Evolutionary conservation across 1,284 basidiomycete genomes (phyloP), one percentile per base, ranked within the genome.

Genomic region (Trichosporon ovoides): DNA sequence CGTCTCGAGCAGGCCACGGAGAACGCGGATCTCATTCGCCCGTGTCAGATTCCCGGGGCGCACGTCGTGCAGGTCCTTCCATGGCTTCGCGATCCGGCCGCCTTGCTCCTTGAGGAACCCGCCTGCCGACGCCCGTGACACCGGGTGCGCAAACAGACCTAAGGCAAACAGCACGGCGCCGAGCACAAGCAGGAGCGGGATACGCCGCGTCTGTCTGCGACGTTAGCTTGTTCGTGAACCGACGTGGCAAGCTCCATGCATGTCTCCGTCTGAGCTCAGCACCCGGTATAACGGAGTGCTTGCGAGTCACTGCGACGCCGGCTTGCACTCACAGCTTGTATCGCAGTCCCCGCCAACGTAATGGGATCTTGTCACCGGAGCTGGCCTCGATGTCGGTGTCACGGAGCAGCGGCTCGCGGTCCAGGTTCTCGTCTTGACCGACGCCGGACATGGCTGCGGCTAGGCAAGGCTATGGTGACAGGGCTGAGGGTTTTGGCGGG

Each of bases 1-100:
- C 49, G 61, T 55, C 16, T 55, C 19, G 11, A 64, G 20, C 3
- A 59, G 55, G 2, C 34, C 16, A 4, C 57, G 53, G 35, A 64
- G 57, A n/a, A 57, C 55, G 12, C 57, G 60, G 20, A 54, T n/a
- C 24, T 48, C 43, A 14, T 48, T 28, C 43, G 43, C 43, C 6
- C 22, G 24, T 3, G 6, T 24, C 24, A 16, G 12, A 16, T 48
- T 24, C 10, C 43, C 43, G 4, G 43, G 43, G 16, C 24, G 43
- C 14, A 16, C 14, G 22, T 31, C 43, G 6, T 48, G 14, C 13
- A 16, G 28, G 12, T 16, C 18, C 43, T 28, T 48, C 43, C 35
- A 37, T 13, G 35, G 35, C 35, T 37, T n/a, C 13, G 28, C 7
- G 7, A 48, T 22, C 6, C 22, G 13, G 1, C 14, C 43, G 16